These are phyloP conservation scores for Lunularia cruciata DNA, from an alignment of 225 moss, liverwort and hornwort species.

Conservation along the genomic window DNA sequence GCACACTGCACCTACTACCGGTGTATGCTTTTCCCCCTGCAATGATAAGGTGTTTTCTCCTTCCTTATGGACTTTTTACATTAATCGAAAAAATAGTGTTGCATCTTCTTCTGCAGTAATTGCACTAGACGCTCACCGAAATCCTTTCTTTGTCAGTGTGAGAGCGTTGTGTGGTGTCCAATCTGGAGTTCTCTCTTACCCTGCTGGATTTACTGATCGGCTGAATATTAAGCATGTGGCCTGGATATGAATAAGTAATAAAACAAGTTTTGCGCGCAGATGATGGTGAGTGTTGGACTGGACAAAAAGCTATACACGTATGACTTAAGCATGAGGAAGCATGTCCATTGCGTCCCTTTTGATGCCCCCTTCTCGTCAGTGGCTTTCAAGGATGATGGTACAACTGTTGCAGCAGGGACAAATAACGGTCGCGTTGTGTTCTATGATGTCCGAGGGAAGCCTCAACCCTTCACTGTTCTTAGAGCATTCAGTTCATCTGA, in stretches of 20 bases:
- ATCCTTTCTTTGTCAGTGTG: too few species aligned
- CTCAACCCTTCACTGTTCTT: slow-evolving; percentile 97
- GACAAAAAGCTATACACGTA: slow-evolving; percentile 98
- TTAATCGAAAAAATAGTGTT: too few species aligned
- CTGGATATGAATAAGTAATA: too few species aligned
- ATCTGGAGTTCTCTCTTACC: too few species aligned
- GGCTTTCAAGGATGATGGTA: slow-evolving; percentile 92
- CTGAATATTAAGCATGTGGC: too few species aligned
- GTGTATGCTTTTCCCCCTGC: slow-evolving; percentile 96
- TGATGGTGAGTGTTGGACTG: slow-evolving; percentile 93
- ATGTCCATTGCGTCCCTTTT: slow-evolving; percentile 88
- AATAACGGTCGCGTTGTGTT: slow-evolving; percentile 99
- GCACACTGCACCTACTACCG: slow-evolving; percentile 95
- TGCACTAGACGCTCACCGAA: too few species aligned
- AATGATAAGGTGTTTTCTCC: slow-evolving; percentile 77
- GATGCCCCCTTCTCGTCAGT: slow-evolving; percentile 97
- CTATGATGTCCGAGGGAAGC: slow-evolving; percentile 92
- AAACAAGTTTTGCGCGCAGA: too few species aligned
- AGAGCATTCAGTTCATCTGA: slow-evolving; percentile 89
- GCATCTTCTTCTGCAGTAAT: too few species aligned
- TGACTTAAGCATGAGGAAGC: slow-evolving; percentile 86
- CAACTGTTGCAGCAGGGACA: slow-evolving; percentile 91
- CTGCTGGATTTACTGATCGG: too few species aligned
- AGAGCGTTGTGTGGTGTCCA: too few species aligned
- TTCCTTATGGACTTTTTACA: not conserved